Evolutionary conservation across 495 filamentous ascomycete species (phyloP).

Genomic region (Talaromyces proteolyticus): DNA sequence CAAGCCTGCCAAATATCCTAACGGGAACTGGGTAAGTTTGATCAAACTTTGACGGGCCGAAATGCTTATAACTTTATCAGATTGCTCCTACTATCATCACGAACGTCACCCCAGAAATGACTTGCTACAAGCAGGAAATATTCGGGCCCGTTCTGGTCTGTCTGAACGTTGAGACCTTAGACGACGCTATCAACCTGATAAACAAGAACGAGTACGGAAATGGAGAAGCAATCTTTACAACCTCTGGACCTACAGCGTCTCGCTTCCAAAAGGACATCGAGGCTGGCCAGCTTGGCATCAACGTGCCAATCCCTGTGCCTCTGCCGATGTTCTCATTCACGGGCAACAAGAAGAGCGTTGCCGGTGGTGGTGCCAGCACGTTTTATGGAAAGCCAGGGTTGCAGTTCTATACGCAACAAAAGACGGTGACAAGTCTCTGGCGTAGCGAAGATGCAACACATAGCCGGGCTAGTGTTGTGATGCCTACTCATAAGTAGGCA

Average conservation of each 20-base stretch:
- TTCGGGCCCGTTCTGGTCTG: conserved; percentile 94
- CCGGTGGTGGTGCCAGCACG: conserved; percentile 86
- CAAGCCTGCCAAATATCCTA: conserved; percentile 87
- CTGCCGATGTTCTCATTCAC: conserved; percentile 97
- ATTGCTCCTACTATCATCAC: conserved; percentile 89
- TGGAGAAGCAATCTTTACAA: conserved; percentile 64
- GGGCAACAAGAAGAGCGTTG: conserved; percentile 94
- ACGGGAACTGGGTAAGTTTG: conserved; percentile 78
- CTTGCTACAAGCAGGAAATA: conserved; percentile 94
- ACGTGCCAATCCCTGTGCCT: conserved; percentile 77
- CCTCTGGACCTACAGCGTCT: conserved; percentile 54
- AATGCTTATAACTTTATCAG: conserved; percentile 22
- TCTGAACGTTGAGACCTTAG: conserved; percentile 74
- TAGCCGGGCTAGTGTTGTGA: conserved; percentile 77
- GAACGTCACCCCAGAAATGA: conserved; percentile 86
- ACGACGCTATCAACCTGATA: conserved; percentile 64
- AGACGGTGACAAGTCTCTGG: conserved; percentile 96
- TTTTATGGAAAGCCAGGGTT: conserved; percentile 93
- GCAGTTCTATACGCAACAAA: conserved; percentile 92
- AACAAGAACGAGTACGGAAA: conserved; percentile 69
- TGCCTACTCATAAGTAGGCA: conserved; percentile 73
- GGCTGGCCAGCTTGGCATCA: conserved; percentile 52
- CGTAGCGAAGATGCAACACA: conserved; percentile 73
- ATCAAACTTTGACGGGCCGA: neutral
- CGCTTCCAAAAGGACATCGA: conserved; percentile 60